Evolutionary conservation across 176 grass and related monocot species (phyloP), one percentile per base, ranked within the genome.

Genomic region (Musa acuminata): DNA sequence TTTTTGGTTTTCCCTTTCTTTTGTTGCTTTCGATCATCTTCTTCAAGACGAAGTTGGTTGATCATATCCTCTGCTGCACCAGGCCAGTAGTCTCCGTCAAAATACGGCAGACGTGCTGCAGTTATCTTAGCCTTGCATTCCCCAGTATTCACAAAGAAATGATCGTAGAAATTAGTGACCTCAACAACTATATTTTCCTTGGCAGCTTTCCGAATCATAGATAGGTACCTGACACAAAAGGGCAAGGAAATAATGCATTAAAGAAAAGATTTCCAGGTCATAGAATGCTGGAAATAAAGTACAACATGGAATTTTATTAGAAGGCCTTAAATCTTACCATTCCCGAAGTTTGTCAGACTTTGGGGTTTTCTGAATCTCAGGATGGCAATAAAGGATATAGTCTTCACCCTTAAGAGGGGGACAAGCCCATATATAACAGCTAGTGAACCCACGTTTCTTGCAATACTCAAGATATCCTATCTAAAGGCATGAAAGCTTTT

Each of bases 381-480:
- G 93, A 88, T 96, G 93, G 67, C 93, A 96, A 84, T 96, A 96
- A 78, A 96, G 89, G 82, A 96, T 96, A 82, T 97, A 97, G 83
- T 97, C 94, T 93, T 97, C 94, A 67, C 94, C 94, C 57, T 97
- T 97, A 77, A 97, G 79, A 82, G 94, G 94, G 73, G 94, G 94
- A 27, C 90, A 97, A 69, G 94, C 94, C 94, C 94, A 93, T 84
- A 96, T 96, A 77, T 96, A 96, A 88, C 93, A 96, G 83, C 93
- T 96, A 78, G 93, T 88, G 76, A 97, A 97, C 50, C 94, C 94
- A 68, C 94, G 94, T 52, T 84, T 91, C 72, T 97, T 97, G 84
- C 94, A 97, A 74, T 97, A 97, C 79, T 97, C 94, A 79, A 97
- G 94, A 80, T 97, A 97, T 72, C 94, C 94, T 84, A 97, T 93